Conservation (phyloP, 768 basidiomycete species). For the Mycena maculata region DNA sequence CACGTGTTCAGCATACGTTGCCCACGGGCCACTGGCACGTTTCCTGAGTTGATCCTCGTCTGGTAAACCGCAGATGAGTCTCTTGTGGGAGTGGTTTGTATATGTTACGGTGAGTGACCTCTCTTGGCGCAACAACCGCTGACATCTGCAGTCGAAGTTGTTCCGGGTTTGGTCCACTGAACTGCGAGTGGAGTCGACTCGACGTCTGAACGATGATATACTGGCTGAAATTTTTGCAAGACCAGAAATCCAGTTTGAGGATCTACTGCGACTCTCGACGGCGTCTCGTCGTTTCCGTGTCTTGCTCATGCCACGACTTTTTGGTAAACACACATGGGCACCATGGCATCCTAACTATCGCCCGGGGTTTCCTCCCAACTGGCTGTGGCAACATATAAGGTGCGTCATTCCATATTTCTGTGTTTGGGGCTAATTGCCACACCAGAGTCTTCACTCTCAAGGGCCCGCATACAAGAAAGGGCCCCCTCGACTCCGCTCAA, state of each 20-base stretch:
- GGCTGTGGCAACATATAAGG: slow-evolving; percentile 4
- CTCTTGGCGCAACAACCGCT: too few relatives aligned
- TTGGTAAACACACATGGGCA: slow-evolving; percentile 1
- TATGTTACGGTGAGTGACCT: too few relatives aligned
- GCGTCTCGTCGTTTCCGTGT: not conserved
- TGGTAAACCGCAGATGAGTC: too few relatives aligned
- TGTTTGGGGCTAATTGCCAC: not conserved
- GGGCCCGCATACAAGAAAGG: not conserved
- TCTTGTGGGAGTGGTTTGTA: too few relatives aligned
- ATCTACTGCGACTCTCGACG: not conserved
- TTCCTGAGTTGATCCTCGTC: too few relatives aligned
- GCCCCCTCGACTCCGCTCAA: not conserved
- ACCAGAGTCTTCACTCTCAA: not conserved
- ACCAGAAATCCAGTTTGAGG: not conserved
- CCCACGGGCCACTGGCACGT: too few relatives aligned
- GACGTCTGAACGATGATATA: too few relatives aligned
- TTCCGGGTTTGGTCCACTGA: too few relatives aligned
- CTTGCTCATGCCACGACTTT: not conserved
- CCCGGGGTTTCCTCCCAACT: not conserved
- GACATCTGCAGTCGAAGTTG: too few relatives aligned
- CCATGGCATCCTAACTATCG: not conserved
- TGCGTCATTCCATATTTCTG: not conserved
- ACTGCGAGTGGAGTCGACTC: too few relatives aligned
- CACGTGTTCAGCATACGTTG: too few relatives aligned
- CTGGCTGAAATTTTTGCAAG: not conserved